These are phyloP conservation scores for Coemansia sp. DNA, from an alignment of 192 early-diverging fungal species.

Conservation along the genomic window DNA sequence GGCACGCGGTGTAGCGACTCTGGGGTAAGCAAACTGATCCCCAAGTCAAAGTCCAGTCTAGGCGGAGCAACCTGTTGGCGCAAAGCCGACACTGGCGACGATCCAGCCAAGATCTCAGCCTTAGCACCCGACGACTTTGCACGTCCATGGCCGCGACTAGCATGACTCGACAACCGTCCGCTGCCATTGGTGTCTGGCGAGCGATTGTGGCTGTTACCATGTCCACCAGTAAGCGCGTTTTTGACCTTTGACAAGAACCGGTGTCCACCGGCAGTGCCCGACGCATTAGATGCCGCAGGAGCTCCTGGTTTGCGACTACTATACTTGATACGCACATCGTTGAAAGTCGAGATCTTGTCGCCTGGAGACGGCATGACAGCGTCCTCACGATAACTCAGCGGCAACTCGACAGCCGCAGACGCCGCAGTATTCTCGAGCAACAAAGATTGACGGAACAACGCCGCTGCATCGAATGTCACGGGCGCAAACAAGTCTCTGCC, in stretches of 20 bases:
- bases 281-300: not conserved
- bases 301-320: slow-evolving; percentile 26
- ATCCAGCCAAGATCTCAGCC: not conserved
- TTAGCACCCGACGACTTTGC: slow-evolving; percentile 6
- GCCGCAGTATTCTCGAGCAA: not conserved
- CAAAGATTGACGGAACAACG: slow-evolving; percentile 42
- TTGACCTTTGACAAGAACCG: slow-evolving; percentile 49
- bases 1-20: slow-evolving; percentile 35
- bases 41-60: slow-evolving; percentile 49
- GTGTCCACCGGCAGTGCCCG: slow-evolving; percentile 21
- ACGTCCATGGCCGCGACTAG: slow-evolving; percentile 2
- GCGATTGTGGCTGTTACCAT: slow-evolving; percentile 5
- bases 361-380: slow-evolving; percentile 28
- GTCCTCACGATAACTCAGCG: not conserved
- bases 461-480: slow-evolving; percentile 39
- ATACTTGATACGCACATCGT: slow-evolving; percentile 37
- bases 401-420: not conserved
- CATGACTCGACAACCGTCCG: not conserved
- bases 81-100: not conserved
- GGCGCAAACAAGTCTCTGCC: slow-evolving; percentile 29
- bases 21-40: slow-evolving; percentile 41
- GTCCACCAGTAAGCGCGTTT: slow-evolving; percentile 33
- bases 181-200: not conserved
- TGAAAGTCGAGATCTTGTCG: slow-evolving; percentile 44
- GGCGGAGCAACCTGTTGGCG: slow-evolving; percentile 16